Evolutionary conservation across 495 filamentous ascomycete species (phyloP).

Genomic region (Gamarada debralockiae): DNA sequence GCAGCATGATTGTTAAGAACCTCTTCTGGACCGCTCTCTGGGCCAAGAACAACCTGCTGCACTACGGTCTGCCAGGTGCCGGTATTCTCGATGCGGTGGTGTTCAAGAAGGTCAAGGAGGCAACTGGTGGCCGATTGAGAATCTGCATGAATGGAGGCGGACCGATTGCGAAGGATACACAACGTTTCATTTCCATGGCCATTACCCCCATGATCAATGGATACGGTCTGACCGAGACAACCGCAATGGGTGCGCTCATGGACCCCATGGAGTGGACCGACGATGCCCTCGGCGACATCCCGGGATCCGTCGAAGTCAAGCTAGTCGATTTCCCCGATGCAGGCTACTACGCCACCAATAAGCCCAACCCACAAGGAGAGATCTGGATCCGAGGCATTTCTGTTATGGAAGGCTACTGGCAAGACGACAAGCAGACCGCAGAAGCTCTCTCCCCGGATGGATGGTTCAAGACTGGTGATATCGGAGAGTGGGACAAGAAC

Average conservation of each 20-base stretch:
- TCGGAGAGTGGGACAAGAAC: slow-evolving; percentile 81
- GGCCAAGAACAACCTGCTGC: slow-evolving; percentile 77
- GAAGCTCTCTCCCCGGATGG: slow-evolving; percentile 69
- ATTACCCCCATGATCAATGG: slow-evolving; percentile 86
- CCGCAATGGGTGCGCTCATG: slow-evolving; percentile 89
- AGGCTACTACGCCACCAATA: slow-evolving; percentile 82
- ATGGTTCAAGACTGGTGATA: slow-evolving; percentile 96
- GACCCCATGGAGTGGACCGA: slow-evolving; percentile 89
- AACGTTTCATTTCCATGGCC: slow-evolving; percentile 83
- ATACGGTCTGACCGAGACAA: slow-evolving; percentile 95
- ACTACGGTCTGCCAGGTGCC: slow-evolving; percentile 69
- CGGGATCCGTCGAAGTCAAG: slow-evolving; percentile 84
- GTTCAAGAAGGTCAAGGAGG: slow-evolving; percentile 90
- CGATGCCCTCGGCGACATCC: slow-evolving; percentile 72
- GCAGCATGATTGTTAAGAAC: slow-evolving; percentile 66
- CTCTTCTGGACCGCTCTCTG: slow-evolving; percentile 92
- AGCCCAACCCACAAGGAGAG: slow-evolving; percentile 86
- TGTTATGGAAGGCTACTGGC: slow-evolving; percentile 70
- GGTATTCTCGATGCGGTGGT: slow-evolving; percentile 71
- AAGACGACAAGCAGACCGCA: slow-evolving; percentile 82
- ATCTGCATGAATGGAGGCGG: slow-evolving; percentile 86
- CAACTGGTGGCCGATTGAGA: slow-evolving; percentile 77
- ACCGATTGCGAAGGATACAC: slow-evolving; percentile 81
- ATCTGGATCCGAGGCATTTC: slow-evolving; percentile 85
- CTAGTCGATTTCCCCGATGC: slow-evolving; percentile 94